A percentile compares a stretch with the other conserved stretches of the same genome.
Evolutionary conservation across 2,329 filamentous ascomycete genomes (phyloP).

Genomic region (Fusarium austroafricanum): DNA sequence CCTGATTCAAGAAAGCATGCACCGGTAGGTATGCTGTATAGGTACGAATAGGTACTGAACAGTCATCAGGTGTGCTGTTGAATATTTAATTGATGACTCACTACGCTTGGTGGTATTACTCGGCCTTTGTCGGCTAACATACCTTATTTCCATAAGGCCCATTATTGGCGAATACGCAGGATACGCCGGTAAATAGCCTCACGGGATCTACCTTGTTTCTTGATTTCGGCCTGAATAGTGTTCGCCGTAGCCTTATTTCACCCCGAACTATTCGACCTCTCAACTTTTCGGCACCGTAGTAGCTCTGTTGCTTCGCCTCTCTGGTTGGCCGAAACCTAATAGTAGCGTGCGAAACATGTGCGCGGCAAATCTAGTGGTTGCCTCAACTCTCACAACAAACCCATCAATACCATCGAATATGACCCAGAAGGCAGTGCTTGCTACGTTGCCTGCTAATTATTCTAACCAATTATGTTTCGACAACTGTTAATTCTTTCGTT

Average conservation of each 20-base stretch:
- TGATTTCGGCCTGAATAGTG: not conserved
- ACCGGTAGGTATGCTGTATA: not conserved
- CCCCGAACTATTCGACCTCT: not conserved
- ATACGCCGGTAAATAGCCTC: not conserved
- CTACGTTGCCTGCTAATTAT: not conserved
- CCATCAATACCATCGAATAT: not conserved
- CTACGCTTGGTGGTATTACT: not conserved
- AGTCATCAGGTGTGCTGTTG: not conserved
- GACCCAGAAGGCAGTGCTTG: constrained; percentile 13
- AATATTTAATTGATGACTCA: not conserved
- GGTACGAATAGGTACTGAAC: not conserved
- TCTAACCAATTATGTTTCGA: not conserved
- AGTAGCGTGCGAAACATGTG: not conserved
- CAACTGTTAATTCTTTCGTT: not conserved
- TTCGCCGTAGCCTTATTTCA: not conserved
- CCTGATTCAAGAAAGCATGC: not conserved
- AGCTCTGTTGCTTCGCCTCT: constrained; percentile 2
- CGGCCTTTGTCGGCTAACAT: constrained; percentile 1
- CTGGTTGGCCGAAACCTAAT: not conserved
- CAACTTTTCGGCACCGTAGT: not conserved
- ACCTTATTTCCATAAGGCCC: not conserved
- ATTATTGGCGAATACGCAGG: not conserved
- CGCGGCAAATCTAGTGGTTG: not conserved
- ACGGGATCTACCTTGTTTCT: constrained; percentile 3
- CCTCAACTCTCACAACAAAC: no score